These are phyloP conservation scores for Diaporthe sp. DNA, from an alignment of 2,329 filamentous ascomycete genomes.

Conservation along the genomic window DNA sequence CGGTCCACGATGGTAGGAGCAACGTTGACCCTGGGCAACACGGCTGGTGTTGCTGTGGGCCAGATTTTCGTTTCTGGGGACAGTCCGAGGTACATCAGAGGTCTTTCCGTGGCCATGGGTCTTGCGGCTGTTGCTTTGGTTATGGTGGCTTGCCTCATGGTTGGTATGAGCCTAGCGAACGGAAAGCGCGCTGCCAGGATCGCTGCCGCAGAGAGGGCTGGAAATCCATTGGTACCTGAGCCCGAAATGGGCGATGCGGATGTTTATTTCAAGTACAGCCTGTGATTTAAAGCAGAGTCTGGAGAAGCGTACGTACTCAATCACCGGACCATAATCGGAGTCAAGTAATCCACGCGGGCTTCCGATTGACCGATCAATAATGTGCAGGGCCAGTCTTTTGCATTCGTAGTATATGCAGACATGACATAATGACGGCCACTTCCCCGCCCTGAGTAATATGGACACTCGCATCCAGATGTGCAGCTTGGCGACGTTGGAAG, in stretches of 20 bases:
- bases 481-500: background rate
- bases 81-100: constrained; percentile 48
- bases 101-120: constrained; percentile 47
- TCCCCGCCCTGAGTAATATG: background rate
- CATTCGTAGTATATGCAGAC: background rate
- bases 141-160: constrained; percentile 45
- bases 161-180: constrained; percentile 46
- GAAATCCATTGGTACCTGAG: constrained; percentile 41
- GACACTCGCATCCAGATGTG: background rate
- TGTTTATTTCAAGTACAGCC: constrained; percentile 46
- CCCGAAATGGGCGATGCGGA: constrained; percentile 47
- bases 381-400: background rate
- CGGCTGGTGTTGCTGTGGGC: constrained; percentile 60
- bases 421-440: background rate
- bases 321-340: background rate
- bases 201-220: constrained; percentile 42
- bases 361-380: background rate
- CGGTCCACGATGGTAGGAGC: constrained; percentile 60
- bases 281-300: background rate
- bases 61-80: constrained; percentile 55
- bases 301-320: background rate
- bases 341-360: background rate
- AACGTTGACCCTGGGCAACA: constrained; percentile 61
- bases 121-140: constrained; percentile 45
- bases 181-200: constrained; percentile 44